phyloP scores from a whole-genome alignment of 805 yeast genomes.

The Brettanomyces anomalus region DNA sequence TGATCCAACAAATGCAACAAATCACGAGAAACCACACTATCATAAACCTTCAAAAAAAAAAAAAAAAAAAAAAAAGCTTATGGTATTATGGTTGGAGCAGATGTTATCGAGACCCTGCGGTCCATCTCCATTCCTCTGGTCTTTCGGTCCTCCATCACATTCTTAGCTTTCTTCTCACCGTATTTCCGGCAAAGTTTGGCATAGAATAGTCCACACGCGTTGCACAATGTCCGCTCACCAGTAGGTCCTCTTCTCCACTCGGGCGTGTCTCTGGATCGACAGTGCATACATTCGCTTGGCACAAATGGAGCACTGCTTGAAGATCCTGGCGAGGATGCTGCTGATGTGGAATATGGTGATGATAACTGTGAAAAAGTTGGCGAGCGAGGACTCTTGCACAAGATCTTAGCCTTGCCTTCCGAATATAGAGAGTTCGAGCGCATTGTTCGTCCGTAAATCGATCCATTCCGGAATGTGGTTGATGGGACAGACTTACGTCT shows the following conservation, averaged over 20 bases:
- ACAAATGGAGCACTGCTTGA: not conserved
- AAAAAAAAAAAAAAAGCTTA: no score
- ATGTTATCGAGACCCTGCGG: conserved; percentile 20
- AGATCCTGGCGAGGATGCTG: not conserved
- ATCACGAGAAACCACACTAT: no score
- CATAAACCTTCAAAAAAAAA: no score
- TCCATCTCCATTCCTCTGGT: conserved; percentile 19
- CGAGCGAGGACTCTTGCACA: not conserved
- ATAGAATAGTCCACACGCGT: conserved; percentile 74
- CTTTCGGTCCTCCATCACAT: conserved; percentile 27
- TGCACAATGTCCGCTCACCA: conserved; percentile 68
- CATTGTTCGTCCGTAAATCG: not conserved
- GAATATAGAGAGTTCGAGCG: not conserved
- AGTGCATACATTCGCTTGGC: conserved; percentile 23
- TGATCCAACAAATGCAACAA: no score
- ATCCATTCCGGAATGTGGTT: not conserved
- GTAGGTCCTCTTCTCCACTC: conserved; percentile 83
- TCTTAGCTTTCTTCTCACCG: conserved; percentile 45
- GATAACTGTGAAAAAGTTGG: not conserved
- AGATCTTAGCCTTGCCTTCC: not conserved
- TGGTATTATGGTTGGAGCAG: not conserved
- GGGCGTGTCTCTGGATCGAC: conserved; percentile 55
- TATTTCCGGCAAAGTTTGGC: conserved; percentile 54
- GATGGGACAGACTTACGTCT: not conserved
- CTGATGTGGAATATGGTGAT: not conserved